phyloP scores from a whole-genome alignment of 352 stramenopile genomes.

The Phytophthora agathidicida region DNA sequence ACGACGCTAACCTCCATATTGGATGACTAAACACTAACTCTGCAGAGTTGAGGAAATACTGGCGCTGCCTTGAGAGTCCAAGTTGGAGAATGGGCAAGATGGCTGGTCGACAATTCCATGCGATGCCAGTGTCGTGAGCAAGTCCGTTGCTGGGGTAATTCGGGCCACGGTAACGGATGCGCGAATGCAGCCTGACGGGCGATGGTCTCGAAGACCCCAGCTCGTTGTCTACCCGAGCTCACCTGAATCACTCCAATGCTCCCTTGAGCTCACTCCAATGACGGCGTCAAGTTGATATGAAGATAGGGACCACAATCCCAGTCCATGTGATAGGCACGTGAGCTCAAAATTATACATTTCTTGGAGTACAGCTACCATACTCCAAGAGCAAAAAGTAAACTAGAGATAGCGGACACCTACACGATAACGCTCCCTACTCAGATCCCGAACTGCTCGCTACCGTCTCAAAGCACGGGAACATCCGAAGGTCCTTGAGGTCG shows the following conservation, averaged over 20 bases:
- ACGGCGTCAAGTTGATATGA: too few relatives aligned
- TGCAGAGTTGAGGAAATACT: conserved; percentile 3
- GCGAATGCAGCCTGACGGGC: not conserved
- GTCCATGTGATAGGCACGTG: not conserved
- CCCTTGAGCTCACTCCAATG: too few relatives aligned
- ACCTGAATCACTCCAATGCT: too few relatives aligned
- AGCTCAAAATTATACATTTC: conserved; percentile 42
- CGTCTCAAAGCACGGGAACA: conserved; percentile 69
- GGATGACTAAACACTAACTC: too few relatives aligned
- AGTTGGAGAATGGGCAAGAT: conserved; percentile 30
- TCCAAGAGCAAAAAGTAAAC: conserved; percentile 26
- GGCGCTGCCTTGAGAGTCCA: conserved; percentile 9
- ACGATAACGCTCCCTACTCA: conserved; percentile 4
- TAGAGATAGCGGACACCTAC: conserved; percentile 21
- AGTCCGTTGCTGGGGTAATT: conserved; percentile 6
- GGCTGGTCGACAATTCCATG: not conserved
- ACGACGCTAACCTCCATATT: conserved; percentile 32
- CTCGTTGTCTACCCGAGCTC: too few relatives aligned
- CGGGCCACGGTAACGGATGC: conserved; percentile 23
- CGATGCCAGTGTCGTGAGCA: too few relatives aligned
- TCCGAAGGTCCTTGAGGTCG: conserved; percentile 54
- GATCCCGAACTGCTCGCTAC: conserved; percentile 10
- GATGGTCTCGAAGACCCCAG: too few relatives aligned
- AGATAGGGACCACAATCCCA: not conserved
- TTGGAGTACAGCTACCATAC: conserved; percentile 13